phyloP scores from a whole-genome alignment of 139 green algal genomes.

The Chlamydomonas asymmetrica region DNA sequence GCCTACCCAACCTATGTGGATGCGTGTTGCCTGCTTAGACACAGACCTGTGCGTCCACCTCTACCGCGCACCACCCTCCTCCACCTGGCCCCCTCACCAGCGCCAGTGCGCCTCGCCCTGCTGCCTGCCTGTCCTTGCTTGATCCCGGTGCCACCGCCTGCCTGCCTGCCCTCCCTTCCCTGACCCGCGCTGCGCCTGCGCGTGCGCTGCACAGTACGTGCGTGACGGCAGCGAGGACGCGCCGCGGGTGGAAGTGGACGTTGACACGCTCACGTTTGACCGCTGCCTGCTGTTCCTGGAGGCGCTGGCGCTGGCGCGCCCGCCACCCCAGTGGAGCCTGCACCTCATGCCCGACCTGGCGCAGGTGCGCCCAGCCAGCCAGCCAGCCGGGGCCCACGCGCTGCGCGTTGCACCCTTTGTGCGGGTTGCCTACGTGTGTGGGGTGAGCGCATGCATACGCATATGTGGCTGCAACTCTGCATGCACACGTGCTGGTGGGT shows the following conservation, averaged over 20 bases:
- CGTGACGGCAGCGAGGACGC: slow-evolving; percentile 14
- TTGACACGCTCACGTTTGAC: slow-evolving; percentile 75
- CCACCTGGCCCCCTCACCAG: too few relatives aligned
- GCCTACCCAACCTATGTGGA: too few relatives aligned
- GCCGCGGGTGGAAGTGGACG: slow-evolving; percentile 44
- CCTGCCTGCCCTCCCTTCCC: too few relatives aligned
- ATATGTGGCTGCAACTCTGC: background rate
- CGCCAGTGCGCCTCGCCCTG: too few relatives aligned
- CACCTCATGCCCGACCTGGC: slow-evolving; percentile 42
- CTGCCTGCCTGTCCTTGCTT: too few relatives aligned
- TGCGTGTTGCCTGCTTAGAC: too few relatives aligned
- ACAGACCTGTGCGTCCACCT: too few relatives aligned
- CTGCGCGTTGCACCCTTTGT: background rate
- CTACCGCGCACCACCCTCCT: too few relatives aligned
- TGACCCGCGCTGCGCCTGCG: background rate
- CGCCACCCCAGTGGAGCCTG: slow-evolving; percentile 49
- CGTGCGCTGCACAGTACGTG: background rate
- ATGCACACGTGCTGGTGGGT: background rate
- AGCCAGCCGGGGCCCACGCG: background rate
- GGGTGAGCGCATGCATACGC: background rate
- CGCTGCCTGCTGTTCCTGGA: slow-evolving; percentile 73
- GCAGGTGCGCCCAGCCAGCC: too few relatives aligned
- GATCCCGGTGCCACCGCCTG: too few relatives aligned
- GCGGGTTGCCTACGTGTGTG: slow-evolving; percentile 12
- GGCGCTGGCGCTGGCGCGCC: too few relatives aligned